phyloP scores from a whole-genome alignment of 1,284 basidiomycete species.

The Fomitopsis pinicola region DNA sequence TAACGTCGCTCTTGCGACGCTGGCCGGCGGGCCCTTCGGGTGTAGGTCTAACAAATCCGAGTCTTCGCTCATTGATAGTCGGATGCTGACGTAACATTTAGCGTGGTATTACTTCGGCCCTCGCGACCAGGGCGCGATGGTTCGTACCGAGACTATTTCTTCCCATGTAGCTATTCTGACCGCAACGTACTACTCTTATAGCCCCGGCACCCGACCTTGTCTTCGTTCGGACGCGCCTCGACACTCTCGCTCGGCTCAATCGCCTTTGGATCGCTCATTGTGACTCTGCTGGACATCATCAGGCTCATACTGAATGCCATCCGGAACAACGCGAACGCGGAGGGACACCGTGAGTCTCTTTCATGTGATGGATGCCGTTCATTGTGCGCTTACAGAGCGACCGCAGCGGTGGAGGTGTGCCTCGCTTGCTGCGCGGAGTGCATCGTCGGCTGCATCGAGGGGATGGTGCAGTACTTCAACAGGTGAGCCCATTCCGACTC shows the following conservation, averaged over 20 bases:
- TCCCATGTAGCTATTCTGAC: not conserved
- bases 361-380: not conserved
- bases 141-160: conserved; percentile 19
- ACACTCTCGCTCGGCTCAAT: conserved; percentile 87
- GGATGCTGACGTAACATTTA: conserved; percentile 11
- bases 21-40: conserved; percentile 70
- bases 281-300: conserved; percentile 80
- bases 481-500: conserved; percentile 38
- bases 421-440: conserved; percentile 81
- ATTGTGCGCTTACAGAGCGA: not conserved
- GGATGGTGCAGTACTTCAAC: conserved; percentile 79
- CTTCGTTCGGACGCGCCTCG: conserved; percentile 76
- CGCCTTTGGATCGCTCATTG: conserved; percentile 86
- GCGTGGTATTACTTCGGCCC: conserved; percentile 77
- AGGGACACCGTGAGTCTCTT: conserved; percentile 64
- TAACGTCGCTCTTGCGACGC: conserved; percentile 76
- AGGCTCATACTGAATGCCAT: conserved; percentile 62
- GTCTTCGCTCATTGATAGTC: not conserved
- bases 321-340: conserved; percentile 63
- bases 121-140: conserved; percentile 56
- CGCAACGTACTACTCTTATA: conserved; percentile 24
- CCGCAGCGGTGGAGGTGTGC: conserved; percentile 61
- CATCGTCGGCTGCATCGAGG: conserved; percentile 72
- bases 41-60: conserved; percentile 27
- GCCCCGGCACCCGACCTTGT: conserved; percentile 69